Percentiles rank a stretch among this genome's conserved stretches.
phyloP scores from a whole-genome alignment of 2,329 filamentous ascomycete genomes.

The Trichoderma sp. region DNA sequence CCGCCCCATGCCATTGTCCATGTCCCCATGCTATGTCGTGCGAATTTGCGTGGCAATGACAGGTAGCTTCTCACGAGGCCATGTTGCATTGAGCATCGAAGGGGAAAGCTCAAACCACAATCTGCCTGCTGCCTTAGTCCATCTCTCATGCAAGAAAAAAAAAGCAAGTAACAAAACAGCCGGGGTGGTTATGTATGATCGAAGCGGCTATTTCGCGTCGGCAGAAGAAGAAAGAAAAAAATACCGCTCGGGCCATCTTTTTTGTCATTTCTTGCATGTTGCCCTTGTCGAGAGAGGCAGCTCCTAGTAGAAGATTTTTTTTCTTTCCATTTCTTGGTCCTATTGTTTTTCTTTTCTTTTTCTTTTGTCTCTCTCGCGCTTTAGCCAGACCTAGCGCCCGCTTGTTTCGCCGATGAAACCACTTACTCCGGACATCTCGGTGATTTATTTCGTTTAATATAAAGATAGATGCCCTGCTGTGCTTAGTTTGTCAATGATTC shows the following conservation, averaged over 20 bases:
- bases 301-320: background rate
- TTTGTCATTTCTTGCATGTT: background rate
- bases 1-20: background rate
- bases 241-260: background rate
- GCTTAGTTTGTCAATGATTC: background rate
- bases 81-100: background rate
- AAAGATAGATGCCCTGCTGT: background rate
- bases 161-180: background rate
- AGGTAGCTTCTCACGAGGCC: background rate
- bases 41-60: background rate
- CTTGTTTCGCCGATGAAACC: conserved; percentile 7
- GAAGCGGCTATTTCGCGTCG: background rate
- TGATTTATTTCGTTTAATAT: background rate
- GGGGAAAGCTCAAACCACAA: background rate
- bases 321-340: background rate
- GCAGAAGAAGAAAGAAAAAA: background rate
- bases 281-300: conserved; percentile 14
- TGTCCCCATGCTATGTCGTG: background rate
- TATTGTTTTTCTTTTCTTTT: background rate
- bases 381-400: background rate
- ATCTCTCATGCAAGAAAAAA: background rate
- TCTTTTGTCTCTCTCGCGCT: background rate
- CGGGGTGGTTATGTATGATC: background rate
- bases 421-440: background rate
- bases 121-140: background rate